These are phyloP conservation scores for Ceratocystis cacaofunesta DNA, from an alignment of 2,329 filamentous ascomycete genomes.

Conservation along the genomic window DNA sequence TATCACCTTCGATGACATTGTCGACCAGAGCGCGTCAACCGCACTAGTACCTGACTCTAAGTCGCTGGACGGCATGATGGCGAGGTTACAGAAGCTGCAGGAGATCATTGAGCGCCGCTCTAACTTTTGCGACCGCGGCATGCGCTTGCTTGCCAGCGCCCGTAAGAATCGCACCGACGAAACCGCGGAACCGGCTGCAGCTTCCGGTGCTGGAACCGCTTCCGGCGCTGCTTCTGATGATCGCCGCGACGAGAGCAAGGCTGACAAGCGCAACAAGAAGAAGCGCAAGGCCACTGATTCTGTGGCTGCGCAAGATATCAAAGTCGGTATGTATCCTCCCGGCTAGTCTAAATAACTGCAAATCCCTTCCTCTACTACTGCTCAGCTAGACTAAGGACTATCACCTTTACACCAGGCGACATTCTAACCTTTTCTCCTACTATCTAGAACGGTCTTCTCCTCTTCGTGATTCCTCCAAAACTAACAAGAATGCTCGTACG, in stretches of 20 bases:
- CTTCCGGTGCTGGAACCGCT: not conserved
- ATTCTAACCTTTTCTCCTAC: not conserved
- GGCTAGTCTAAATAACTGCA: no score
- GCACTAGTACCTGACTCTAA: constrained; percentile 48
- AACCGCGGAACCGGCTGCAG: constrained; percentile 24
- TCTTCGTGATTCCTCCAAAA: constrained; percentile 35
- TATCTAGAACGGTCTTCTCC: constrained; percentile 39
- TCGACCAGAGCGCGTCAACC: constrained; percentile 45
- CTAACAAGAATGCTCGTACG: constrained; percentile 36
- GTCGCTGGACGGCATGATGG: constrained; percentile 47
- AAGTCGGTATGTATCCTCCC: constrained; percentile 22
- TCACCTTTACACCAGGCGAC: not conserved
- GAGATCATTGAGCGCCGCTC: constrained; percentile 53
- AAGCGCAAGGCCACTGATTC: constrained; percentile 59
- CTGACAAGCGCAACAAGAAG: constrained; percentile 53
- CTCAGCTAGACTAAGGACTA: not conserved
- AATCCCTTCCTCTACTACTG: not conserved
- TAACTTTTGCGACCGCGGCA: constrained; percentile 54
- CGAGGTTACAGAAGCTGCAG: constrained; percentile 47
- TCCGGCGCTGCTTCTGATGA: constrained; percentile 26
- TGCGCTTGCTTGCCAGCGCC: constrained; percentile 52
- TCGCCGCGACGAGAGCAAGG: constrained; percentile 33
- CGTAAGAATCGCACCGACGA: constrained; percentile 49
- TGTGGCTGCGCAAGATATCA: constrained; percentile 39
- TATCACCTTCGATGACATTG: constrained; percentile 52